phyloP scores from a whole-genome alignment of 176 grass and related monocot genomes.

The Aechmea fasciata region DNA sequence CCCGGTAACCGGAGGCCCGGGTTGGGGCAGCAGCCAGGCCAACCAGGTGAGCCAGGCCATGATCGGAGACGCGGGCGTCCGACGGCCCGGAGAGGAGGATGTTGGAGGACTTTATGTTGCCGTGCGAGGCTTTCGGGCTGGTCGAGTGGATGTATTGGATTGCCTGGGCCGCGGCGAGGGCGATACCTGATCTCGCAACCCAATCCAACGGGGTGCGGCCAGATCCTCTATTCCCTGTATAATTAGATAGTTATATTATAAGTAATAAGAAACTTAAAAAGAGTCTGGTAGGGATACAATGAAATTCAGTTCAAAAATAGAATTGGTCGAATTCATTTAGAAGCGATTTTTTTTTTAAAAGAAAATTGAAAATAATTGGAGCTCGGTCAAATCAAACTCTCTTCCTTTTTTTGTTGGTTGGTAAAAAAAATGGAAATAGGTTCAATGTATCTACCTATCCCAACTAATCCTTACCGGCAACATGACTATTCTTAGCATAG shows the following conservation, averaged over 20 bases:
- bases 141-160: conserved; percentile 61
- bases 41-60: conserved; percentile 38
- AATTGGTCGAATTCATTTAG: neutral
- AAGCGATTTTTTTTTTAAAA: too few relatives aligned
- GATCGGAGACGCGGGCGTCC: conserved; percentile 38
- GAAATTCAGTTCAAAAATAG: too few relatives aligned
- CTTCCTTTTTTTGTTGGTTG: too few relatives aligned
- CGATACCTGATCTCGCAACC: conserved; percentile 36
- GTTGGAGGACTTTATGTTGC: conserved; percentile 72
- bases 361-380: too few relatives aligned
- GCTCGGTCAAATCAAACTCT: too few relatives aligned
- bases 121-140: conserved; percentile 34
- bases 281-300: neutral
- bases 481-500: too few relatives aligned
- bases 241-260: neutral
- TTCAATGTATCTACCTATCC: too few relatives aligned
- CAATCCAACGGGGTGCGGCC: conserved; percentile 36
- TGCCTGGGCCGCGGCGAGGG: conserved; percentile 57
- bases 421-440: too few relatives aligned
- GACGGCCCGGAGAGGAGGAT: conserved; percentile 26
- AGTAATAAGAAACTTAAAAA: neutral
- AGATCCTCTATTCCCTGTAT: conserved; percentile 28
- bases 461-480: too few relatives aligned
- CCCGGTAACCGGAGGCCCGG: conserved; percentile 43
- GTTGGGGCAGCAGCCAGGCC: conserved; percentile 18